These are phyloP conservation scores for Stylosanthes scabra DNA, from an alignment of 331 rosid species.

Conservation along the genomic window DNA sequence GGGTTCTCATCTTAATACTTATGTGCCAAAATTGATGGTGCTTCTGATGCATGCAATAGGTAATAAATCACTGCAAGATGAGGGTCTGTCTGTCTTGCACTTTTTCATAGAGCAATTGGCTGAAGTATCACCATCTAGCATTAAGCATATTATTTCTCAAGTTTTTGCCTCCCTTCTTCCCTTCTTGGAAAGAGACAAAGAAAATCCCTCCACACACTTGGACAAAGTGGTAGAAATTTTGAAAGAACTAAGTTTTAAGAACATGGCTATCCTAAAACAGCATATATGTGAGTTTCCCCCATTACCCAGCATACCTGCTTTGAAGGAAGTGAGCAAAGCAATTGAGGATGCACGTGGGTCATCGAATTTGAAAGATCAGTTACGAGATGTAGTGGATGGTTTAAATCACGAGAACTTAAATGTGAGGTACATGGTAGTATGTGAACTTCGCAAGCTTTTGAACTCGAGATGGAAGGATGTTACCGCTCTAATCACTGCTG, in stretches of 20 bases:
- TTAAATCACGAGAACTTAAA: conserved; percentile 93
- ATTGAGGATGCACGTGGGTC: conserved; percentile 91
- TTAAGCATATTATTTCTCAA: conserved; percentile 89
- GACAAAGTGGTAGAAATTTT: conserved; percentile 77
- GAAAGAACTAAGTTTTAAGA: conserved; percentile 82
- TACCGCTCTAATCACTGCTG: conserved; percentile 74
- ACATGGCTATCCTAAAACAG: conserved; percentile 67
- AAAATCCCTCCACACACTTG: conserved; percentile 68
- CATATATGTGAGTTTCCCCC: conserved; percentile 86
- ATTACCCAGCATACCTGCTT: conserved; percentile 78
- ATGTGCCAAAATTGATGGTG: conserved; percentile 93
- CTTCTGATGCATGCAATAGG: conserved; percentile 92
- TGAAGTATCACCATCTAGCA: conserved; percentile 82
- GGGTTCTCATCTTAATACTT: conserved; percentile 91
- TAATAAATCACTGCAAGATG: conserved; percentile 74
- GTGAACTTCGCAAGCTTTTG: conserved; percentile 84
- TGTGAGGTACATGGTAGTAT: conserved; percentile 92
- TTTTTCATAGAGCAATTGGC: conserved; percentile 83
- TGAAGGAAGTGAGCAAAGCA: conserved; percentile 77
- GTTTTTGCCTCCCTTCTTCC: conserved; percentile 97
- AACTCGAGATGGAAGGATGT: conserved; percentile 79
- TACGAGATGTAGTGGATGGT: conserved; percentile 80
- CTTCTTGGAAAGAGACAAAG: conserved; percentile 82
- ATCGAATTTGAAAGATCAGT: conserved; percentile 80
- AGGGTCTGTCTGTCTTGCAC: conserved; percentile 85